A percentile compares a stretch with the other conserved stretches of the same genome.
These are phyloP conservation scores for Entelexis paramagnoliae DNA, from an alignment of 1,139 yeast species.

Conservation along the genomic window DNA sequence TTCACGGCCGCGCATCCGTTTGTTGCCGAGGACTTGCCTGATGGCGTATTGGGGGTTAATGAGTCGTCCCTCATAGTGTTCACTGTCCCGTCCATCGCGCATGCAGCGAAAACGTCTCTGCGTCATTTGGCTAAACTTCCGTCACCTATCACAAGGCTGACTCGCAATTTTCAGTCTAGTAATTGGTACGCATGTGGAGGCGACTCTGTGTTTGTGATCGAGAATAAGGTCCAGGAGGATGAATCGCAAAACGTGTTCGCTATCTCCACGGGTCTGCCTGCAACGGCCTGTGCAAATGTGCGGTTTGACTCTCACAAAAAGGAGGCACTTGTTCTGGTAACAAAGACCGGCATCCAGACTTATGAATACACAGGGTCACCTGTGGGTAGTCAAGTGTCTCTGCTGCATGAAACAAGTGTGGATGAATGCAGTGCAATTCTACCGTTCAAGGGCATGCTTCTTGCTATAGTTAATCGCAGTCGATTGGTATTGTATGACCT, in stretches of 20 bases:
- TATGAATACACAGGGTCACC: slow-evolving; percentile 34
- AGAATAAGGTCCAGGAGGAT: not conserved
- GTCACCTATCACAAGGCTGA: not conserved
- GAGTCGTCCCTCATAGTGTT: slow-evolving; percentile 5
- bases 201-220: not conserved
- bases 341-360: slow-evolving; percentile 38
- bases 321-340: slow-evolving; percentile 43
- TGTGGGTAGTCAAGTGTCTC: slow-evolving; percentile 28
- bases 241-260: not conserved
- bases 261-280: not conserved
- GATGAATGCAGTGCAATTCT: slow-evolving; percentile 42
- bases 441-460: slow-evolving; percentile 50
- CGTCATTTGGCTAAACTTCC: not conserved
- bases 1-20: slow-evolving; percentile 1
- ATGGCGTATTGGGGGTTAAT: slow-evolving; percentile 5
- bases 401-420: slow-evolving; percentile 54
- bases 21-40: slow-evolving; percentile 7
- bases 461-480: slow-evolving; percentile 40
- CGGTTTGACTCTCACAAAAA: slow-evolving; percentile 32
- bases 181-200: not conserved
- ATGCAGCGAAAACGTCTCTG: not conserved
- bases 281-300: slow-evolving; percentile 25
- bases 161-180: not conserved
- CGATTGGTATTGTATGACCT: slow-evolving; percentile 54
- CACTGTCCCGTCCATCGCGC: not conserved